phyloP scores from a whole-genome alignment of 352 stramenopile species.

The Pythium vanterpoolii region DNA sequence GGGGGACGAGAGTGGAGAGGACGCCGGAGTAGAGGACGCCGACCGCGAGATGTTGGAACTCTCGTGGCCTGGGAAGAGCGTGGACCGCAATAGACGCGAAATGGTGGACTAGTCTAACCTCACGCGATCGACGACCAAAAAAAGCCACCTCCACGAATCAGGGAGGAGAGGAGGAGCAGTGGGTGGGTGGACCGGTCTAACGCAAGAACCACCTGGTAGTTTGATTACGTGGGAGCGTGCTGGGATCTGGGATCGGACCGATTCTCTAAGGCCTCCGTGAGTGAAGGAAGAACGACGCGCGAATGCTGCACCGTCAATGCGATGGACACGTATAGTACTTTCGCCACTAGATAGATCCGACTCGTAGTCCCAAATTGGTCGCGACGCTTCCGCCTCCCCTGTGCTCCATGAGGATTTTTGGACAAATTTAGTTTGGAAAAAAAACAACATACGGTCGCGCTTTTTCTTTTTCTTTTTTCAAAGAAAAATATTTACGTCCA shows the following conservation, averaged over 20 bases:
- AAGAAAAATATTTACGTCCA: too few relatives aligned
- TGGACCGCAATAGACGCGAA: constrained; percentile 13
- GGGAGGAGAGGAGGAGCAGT: constrained; percentile 1
- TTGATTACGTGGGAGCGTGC: neutral
- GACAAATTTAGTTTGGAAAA: too few relatives aligned
- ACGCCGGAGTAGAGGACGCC: constrained; percentile 20
- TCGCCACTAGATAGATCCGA: too few relatives aligned
- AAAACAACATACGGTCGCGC: too few relatives aligned
- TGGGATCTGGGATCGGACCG: neutral
- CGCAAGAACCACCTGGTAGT: neutral
- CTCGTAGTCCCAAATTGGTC: too few relatives aligned
- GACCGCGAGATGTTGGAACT: constrained; percentile 23
- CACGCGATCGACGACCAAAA: neutral
- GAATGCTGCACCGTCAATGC: neutral
- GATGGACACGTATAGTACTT: too few relatives aligned
- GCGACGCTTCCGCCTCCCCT: too few relatives aligned
- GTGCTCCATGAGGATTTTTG: too few relatives aligned
- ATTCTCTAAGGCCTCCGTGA: neutral
- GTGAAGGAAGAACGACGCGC: neutral
- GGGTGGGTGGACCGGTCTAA: neutral
- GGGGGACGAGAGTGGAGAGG: too few relatives aligned
- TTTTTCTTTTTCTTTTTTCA: too few relatives aligned
- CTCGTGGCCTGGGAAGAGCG: constrained; percentile 20
- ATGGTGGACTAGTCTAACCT: constrained; percentile 13
- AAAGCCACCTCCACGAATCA: constrained; percentile 1